phyloP scores from a whole-genome alignment of 495 filamentous ascomycete genomes.

The Hypoxylon rickii region DNA sequence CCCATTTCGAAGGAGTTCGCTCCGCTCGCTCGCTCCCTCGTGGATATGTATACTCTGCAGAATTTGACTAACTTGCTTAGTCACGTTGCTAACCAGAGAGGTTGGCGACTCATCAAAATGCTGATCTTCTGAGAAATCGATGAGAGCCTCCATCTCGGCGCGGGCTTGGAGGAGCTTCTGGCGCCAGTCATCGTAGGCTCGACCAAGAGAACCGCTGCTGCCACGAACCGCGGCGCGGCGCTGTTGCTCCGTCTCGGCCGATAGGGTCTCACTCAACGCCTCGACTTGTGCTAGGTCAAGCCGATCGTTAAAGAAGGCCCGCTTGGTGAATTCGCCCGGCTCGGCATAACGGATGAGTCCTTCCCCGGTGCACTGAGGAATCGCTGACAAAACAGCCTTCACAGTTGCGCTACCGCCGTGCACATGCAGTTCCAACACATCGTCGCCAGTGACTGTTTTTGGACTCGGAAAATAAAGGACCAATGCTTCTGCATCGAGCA shows the following conservation, averaged over 20 bases:
- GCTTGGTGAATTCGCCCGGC: conserved; percentile 92
- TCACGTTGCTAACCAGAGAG: conserved; percentile 70
- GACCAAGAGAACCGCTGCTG: conserved; percentile 68
- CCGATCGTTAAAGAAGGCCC: conserved; percentile 86
- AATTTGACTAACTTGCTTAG: conserved; percentile 63
- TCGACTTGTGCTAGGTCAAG: conserved; percentile 93
- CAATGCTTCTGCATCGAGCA: conserved; percentile 82
- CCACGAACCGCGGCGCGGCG: conserved; percentile 83
- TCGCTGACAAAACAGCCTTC: conserved; percentile 79
- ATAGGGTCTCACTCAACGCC: conserved; percentile 80
- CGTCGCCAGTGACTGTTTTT: conserved; percentile 86
- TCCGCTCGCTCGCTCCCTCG: conserved; percentile 75
- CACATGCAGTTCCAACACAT: conserved; percentile 88
- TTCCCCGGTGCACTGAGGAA: conserved; percentile 53
- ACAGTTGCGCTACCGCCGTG: conserved; percentile 92
- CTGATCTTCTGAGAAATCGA: conserved; percentile 97
- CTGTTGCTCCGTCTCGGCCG: conserved; percentile 93
- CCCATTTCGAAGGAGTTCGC: conserved; percentile 83
- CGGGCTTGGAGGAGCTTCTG: conserved; percentile 75
- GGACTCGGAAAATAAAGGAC: conserved; percentile 88
- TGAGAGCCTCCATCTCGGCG: conserved; percentile 91
- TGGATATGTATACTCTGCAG: conserved; percentile 65
- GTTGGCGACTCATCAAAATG: conserved; percentile 89
- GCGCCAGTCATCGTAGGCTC: conserved; percentile 85
- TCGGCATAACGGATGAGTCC: conserved; percentile 81